These are phyloP conservation scores for Jatropha multifida DNA, from an alignment of 441 rosid species.

Conservation along the genomic window DNA sequence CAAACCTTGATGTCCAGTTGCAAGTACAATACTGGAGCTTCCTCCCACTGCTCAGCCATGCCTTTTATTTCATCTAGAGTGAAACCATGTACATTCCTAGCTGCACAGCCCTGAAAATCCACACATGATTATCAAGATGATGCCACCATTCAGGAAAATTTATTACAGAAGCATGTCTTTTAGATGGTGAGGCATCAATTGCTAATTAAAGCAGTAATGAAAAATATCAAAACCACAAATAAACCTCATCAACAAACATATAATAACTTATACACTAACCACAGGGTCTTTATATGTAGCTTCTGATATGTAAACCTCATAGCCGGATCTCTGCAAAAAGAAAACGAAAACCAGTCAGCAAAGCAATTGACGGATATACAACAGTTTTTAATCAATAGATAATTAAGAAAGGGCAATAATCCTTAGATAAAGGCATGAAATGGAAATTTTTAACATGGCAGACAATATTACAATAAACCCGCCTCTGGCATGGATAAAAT, in stretches of 20 bases:
- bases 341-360: conserved; percentile 29
- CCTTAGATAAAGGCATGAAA: background rate
- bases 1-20: conserved; percentile 75
- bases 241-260: conserved; percentile 4
- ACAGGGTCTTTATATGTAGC: conserved; percentile 85
- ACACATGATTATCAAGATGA: conserved; percentile 18
- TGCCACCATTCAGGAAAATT: conserved; percentile 12
- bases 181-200: conserved; percentile 7
- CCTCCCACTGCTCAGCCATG: conserved; percentile 91
- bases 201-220: background rate
- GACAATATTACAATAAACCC: background rate
- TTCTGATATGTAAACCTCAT: conserved; percentile 87
- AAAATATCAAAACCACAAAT: background rate
- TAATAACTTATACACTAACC: conserved; percentile 43
- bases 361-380: conserved; percentile 4
- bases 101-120: conserved; percentile 87
- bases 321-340: conserved; percentile 83
- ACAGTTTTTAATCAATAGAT: background rate
- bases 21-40: conserved; percentile 74
- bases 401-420: background rate
- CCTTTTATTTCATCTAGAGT: conserved; percentile 67
- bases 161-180: conserved; percentile 8
- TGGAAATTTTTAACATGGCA: background rate
- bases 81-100: conserved; percentile 90
- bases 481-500: background rate